These are phyloP conservation scores for Eutypella sp. DNA, from an alignment of 2,329 filamentous ascomycete species.

Conservation along the genomic window DNA sequence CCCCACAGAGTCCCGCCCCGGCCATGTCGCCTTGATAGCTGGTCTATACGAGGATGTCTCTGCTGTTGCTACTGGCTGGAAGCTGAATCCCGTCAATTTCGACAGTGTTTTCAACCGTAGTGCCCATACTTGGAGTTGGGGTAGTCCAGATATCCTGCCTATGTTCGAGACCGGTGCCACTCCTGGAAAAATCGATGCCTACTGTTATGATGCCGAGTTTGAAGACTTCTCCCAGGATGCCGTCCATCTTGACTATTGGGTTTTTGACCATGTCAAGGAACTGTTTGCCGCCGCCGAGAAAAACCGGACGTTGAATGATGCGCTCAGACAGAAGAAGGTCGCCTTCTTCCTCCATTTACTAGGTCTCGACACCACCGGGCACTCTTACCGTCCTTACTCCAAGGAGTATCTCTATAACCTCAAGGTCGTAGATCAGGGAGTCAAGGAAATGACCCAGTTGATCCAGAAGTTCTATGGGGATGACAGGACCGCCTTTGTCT, in stretches of 20 bases:
- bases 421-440: constrained; percentile 86
- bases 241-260: constrained; percentile 81
- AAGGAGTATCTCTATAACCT: constrained; percentile 94
- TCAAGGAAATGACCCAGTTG: constrained; percentile 75
- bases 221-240: constrained; percentile 90
- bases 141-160: constrained; percentile 90
- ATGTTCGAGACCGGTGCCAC: constrained; percentile 97
- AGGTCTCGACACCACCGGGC: constrained; percentile 86
- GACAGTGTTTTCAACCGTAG: constrained; percentile 98
- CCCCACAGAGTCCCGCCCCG: constrained; percentile 91
- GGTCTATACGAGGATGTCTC: constrained; percentile 98
- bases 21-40: constrained; percentile 94
- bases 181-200: constrained; percentile 81
- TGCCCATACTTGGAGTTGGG: constrained; percentile 98
- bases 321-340: constrained; percentile 74
- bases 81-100: constrained; percentile 95
- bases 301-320: constrained; percentile 68
- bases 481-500: constrained; percentile 86
- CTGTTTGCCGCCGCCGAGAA: constrained; percentile 76
- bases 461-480: constrained; percentile 83
- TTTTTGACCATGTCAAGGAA: constrained; percentile 88
- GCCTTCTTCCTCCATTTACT: constrained; percentile 96
- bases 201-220: constrained; percentile 74
- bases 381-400: constrained; percentile 83
- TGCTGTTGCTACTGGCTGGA: constrained; percentile 95